Conservation (phyloP, 129 eudicot species). For the Flaveria sonorensis region DNA sequence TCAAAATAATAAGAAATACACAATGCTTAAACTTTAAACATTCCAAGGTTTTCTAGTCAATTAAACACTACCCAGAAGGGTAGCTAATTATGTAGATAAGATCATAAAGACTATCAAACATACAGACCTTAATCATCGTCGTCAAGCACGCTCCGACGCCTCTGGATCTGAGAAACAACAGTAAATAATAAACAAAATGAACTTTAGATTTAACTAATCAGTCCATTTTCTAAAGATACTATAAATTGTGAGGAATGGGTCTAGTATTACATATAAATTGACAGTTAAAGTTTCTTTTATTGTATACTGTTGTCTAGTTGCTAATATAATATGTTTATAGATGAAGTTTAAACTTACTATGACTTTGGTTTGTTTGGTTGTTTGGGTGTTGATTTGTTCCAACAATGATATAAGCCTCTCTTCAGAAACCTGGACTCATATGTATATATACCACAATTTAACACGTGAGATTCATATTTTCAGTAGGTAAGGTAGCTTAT, state of each 20-base stretch:
- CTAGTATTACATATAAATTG: not conserved
- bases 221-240: not conserved
- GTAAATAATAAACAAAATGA: conserved; percentile 17
- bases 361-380: conserved; percentile 92
- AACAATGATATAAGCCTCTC: conserved; percentile 85
- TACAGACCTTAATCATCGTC: conserved; percentile 61
- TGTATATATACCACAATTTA: conserved; percentile 3
- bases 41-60: conserved; percentile 13
- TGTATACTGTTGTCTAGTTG: not conserved
- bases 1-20: conserved; percentile 9
- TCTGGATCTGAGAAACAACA: conserved; percentile 62
- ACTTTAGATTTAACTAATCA: not conserved
- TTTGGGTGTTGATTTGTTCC: conserved; percentile 96
- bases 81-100: conserved; percentile 12
- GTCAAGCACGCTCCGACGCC: conserved; percentile 92
- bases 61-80: conserved; percentile 16
- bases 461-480: not conserved
- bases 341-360: conserved; percentile 59
- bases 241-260: not conserved
- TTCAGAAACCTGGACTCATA: conserved; percentile 69
- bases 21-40: conserved; percentile 21
- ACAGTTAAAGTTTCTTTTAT: not conserved
- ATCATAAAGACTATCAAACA: not conserved
- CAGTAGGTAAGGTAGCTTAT: not conserved
- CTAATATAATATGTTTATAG: not conserved